Evolutionary conservation across 805 yeast species (phyloP), one percentile per base, ranked within the genome.

Genomic region (Metschnikowia vanudenii): DNA sequence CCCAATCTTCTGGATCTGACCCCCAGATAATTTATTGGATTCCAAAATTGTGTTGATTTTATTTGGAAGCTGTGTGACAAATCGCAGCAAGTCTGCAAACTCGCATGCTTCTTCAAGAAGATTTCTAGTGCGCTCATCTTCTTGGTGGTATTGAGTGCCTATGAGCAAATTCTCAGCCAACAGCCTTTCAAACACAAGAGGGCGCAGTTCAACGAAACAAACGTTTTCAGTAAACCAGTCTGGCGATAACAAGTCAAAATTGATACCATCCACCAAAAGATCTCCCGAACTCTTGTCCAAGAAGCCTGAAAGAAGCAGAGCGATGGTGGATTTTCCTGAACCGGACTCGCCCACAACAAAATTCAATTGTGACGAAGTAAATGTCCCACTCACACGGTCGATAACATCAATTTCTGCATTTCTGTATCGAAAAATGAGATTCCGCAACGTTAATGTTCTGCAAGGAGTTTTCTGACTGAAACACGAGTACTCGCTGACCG

Each of bases 321-420:
- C 78, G 2, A 94, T 50, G 0, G 98, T 85, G 0, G 98, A 92
- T 62, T 94, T 94, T 0, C 99, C 99, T 0, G 91, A 83, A 0
- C 99, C 99, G 0, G 97, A 90, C 50, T 76, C 74, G 1, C 99
- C 99, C 35, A 94, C 78, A 3, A 94, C 64, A 56, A 80, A 92
- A 1, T 84, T 80, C 6, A 78, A 59, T 28, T 66, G 53, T 1
- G 77, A 73, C 0, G 78, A 62, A 1, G 69, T 63, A 30, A 90
- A 67, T 4, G 55, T 53, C 20, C 85, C 46, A n/a, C 63, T 58
- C 1, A 85, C 68, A 39, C 75, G 56, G 0, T 74, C 63, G 13
- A 94, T 60, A 0, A 80, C 80, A 1, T 66, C 64, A 1, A 64
- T 68, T 0, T 73, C 71, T 53, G 92, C 73, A 0, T 81, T 64